Conservation (phyloP, 164 flowering plant species). For the Saururus chinensis region DNA sequence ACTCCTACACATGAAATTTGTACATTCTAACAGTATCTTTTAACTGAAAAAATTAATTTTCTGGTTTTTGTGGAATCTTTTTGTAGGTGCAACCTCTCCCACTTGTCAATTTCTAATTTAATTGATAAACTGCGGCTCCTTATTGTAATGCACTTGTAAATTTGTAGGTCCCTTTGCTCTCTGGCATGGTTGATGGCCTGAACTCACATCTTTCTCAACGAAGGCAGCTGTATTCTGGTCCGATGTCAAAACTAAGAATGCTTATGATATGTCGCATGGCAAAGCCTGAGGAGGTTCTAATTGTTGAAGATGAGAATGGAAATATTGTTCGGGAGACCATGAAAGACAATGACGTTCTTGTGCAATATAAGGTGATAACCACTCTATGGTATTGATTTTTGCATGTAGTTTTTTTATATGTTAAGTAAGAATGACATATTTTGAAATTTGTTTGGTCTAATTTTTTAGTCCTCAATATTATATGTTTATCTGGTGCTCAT, state of each 20-base stretch:
- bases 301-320: slow-evolving; percentile 99
- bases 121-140: background rate
- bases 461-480: background rate
- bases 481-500: background rate
- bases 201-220: slow-evolving; percentile 65
- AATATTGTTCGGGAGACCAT: slow-evolving; percentile 98
- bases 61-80: too few species aligned
- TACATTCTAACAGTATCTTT: too few species aligned
- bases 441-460: background rate
- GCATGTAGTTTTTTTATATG: background rate
- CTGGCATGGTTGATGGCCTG: slow-evolving; percentile 74
- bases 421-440: background rate
- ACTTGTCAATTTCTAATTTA: background rate
- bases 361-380: slow-evolving; percentile 77
- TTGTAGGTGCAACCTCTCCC: background rate
- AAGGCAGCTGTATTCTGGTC: slow-evolving; percentile 67
- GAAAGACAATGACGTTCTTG: slow-evolving; percentile 99
- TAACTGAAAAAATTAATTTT: too few species aligned
- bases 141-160: background rate
- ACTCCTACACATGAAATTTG: too few species aligned
- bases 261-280: slow-evolving; percentile 99
- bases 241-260: slow-evolving; percentile 87
- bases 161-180: slow-evolving; percentile 49
- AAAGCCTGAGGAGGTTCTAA: slow-evolving; percentile 96
- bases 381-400: background rate